Evolutionary conservation across 1,284 basidiomycete genomes (phyloP), one percentile per base, ranked within the genome.

Genomic region (Anthracocystis panici-leucophaei): DNA sequence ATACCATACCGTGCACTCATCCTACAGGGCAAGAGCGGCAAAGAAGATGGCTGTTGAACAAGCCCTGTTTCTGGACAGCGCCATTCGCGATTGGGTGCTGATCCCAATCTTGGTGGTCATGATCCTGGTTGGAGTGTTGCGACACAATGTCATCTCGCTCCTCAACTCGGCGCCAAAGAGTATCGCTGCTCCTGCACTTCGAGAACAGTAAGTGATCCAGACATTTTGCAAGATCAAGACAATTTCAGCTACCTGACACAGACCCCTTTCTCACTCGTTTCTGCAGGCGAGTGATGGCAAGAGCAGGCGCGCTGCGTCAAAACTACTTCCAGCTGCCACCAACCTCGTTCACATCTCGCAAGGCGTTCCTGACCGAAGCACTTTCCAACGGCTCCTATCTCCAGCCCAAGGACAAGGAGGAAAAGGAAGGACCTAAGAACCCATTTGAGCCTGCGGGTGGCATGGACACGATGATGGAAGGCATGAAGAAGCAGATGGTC

Each of bases 381-480:
- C 75, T 85, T 7, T 63, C 59, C 25, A 76, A 76, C 46, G 83
- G 83, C 44, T 42, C 69, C 7, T 85, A 84, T 55, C 64, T 85
- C 16, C 74, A 78, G 35, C 75, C 75, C 21, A 78, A 79, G 50
- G 49, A 64, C 27, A 58, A 80, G 55, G 74, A 80, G 18, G 73
- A 80, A 29, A 66, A 66, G 20, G 78, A 81, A 40, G 62, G 92
- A 0, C 82, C 87, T 20, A 76, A 74, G 40, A 89, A 88, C 77
- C 89, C 89, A 2, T 89, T 99, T 81, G 89, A 90, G 6, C 95
- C 99, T 87, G 93, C 94, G 7, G 90, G 89, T 41, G 91, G 91
- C 53, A 97, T 99, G 95, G 97, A 99, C 72, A 92, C 92, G 29
- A 97, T 99, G 94, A 97, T 99, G 95, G 90, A 95, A 31, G 93